Evolutionary conservation across 495 filamentous ascomycete species (phyloP).

Genomic region (Lasiosphaeria ovina): DNA sequence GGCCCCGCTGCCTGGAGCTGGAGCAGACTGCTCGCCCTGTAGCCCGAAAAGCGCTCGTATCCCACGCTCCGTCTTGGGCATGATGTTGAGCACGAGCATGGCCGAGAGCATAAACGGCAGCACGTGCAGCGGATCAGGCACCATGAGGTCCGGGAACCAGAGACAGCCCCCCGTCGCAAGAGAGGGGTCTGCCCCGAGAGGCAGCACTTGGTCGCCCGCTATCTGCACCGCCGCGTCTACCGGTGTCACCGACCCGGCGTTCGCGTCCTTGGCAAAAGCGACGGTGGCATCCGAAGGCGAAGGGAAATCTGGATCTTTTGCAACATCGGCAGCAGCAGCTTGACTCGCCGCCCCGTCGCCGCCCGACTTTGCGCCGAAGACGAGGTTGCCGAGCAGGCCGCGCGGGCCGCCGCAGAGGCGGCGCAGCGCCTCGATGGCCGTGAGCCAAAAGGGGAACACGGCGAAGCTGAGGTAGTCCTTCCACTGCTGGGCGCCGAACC

Average conservation of each 20-base stretch:
- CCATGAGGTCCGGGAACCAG: slow-evolving; percentile 78
- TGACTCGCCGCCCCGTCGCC: not conserved
- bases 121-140: slow-evolving; percentile 64
- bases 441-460: slow-evolving; percentile 67
- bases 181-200: slow-evolving; percentile 9
- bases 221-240: not conserved
- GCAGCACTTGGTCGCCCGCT: not conserved
- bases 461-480: slow-evolving; percentile 42
- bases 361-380: slow-evolving; percentile 18
- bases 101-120: slow-evolving; percentile 61
- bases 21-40: not conserved
- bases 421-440: slow-evolving; percentile 65
- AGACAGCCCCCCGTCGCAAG: slow-evolving; percentile 67
- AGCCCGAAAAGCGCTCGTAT: slow-evolving; percentile 20
- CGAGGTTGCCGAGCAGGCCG: slow-evolving; percentile 50
- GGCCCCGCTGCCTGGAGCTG: not conserved
- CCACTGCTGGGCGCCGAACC: slow-evolving; percentile 52
- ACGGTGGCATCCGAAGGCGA: too few species aligned
- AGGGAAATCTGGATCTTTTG: not conserved
- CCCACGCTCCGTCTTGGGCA: slow-evolving; percentile 22
- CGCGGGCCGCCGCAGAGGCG: slow-evolving; percentile 57
- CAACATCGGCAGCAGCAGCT: slow-evolving; percentile 2
- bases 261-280: too few species aligned
- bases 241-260: too few species aligned
- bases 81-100: slow-evolving; percentile 44